A percentile compares a stretch with the other conserved stretches of the same genome.
These are phyloP conservation scores for Neoscytalidium dimidiatum DNA, from an alignment of 2,329 filamentous ascomycete species.

Conservation along the genomic window DNA sequence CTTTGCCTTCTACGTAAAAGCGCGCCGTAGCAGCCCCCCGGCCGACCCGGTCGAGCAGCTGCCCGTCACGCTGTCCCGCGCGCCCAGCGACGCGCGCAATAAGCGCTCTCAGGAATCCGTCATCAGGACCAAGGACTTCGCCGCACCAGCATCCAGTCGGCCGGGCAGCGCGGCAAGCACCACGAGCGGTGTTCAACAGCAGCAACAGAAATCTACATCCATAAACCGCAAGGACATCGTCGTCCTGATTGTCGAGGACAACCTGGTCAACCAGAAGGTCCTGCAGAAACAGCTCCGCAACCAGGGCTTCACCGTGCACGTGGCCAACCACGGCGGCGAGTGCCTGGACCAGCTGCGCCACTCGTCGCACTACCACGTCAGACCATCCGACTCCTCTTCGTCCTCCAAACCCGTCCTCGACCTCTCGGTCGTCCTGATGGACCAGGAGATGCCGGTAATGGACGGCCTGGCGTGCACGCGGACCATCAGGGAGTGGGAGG, in stretches of 20 bases:
- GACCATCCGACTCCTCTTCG: too few species aligned
- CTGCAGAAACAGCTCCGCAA: slow-evolving; percentile 53
- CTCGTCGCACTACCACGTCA: slow-evolving; percentile 43
- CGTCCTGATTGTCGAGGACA: slow-evolving; percentile 46
- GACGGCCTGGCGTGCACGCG: slow-evolving; percentile 42
- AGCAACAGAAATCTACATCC: background rate
- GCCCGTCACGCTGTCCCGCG: slow-evolving; percentile 30
- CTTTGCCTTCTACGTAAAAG: slow-evolving; percentile 76
- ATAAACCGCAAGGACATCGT: slow-evolving; percentile 25
- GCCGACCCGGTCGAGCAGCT: slow-evolving; percentile 32
- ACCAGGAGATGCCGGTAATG: slow-evolving; percentile 47
- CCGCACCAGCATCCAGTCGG: slow-evolving; percentile 7
- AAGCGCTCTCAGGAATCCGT: slow-evolving; percentile 24
- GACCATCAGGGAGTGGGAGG: slow-evolving; percentile 39
- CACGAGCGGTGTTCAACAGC: background rate
- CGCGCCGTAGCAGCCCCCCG: slow-evolving; percentile 55
- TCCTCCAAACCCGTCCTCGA: background rate
- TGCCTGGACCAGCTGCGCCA: slow-evolving; percentile 45
- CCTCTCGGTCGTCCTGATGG: slow-evolving; percentile 24
- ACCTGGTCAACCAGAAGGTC: slow-evolving; percentile 48
- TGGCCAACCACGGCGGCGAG: slow-evolving; percentile 54
- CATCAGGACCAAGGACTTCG: slow-evolving; percentile 39
- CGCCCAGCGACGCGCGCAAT: slow-evolving; percentile 34
- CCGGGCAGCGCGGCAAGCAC: slow-evolving; percentile 21
- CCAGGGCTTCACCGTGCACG: slow-evolving; percentile 46